Evolutionary conservation across 805 yeast genomes (phyloP).

Genomic region (Cyberlindnera maritima): DNA sequence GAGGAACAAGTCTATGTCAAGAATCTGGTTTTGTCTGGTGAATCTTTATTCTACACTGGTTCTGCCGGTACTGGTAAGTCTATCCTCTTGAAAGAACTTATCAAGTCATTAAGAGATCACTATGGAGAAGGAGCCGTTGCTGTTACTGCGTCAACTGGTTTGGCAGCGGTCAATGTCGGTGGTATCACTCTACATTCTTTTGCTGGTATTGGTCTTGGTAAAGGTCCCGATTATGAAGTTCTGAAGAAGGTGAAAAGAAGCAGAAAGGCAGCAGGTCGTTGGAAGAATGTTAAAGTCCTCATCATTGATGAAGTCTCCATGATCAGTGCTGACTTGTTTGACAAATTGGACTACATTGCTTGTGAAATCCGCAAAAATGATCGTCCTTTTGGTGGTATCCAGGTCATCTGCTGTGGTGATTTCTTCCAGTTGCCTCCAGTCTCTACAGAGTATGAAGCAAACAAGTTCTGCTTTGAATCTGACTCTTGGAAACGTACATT

Average conservation of each 20-base stretch:
- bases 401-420: slow-evolving; percentile 74
- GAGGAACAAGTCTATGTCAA: slow-evolving; percentile 67
- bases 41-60: slow-evolving; percentile 86
- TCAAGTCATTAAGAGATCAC: slow-evolving; percentile 47
- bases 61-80: slow-evolving; percentile 99
- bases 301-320: slow-evolving; percentile 78
- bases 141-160: slow-evolving; percentile 81
- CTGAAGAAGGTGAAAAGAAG: slow-evolving; percentile 52
- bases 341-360: slow-evolving; percentile 62
- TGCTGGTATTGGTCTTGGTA: slow-evolving; percentile 75
- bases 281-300: slow-evolving; percentile 57
- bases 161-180: slow-evolving; percentile 80
- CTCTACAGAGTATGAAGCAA: slow-evolving; percentile 24
- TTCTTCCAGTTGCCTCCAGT: slow-evolving; percentile 84
- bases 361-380: slow-evolving; percentile 42
- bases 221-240: slow-evolving; percentile 45
- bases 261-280: slow-evolving; percentile 46
- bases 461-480: slow-evolving; percentile 63
- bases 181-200: slow-evolving; percentile 76
- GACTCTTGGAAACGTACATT: slow-evolving; percentile 59
- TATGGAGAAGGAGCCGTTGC: slow-evolving; percentile 51
- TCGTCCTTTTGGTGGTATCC: slow-evolving; percentile 78
- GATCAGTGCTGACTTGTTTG: slow-evolving; percentile 69
- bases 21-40: slow-evolving; percentile 59
- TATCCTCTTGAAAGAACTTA: slow-evolving; percentile 65